Percentiles rank a stretch among this genome's conserved stretches.
Evolutionary conservation across 495 filamentous ascomycete species (phyloP).

Genomic region (Penicillium verhagenii): DNA sequence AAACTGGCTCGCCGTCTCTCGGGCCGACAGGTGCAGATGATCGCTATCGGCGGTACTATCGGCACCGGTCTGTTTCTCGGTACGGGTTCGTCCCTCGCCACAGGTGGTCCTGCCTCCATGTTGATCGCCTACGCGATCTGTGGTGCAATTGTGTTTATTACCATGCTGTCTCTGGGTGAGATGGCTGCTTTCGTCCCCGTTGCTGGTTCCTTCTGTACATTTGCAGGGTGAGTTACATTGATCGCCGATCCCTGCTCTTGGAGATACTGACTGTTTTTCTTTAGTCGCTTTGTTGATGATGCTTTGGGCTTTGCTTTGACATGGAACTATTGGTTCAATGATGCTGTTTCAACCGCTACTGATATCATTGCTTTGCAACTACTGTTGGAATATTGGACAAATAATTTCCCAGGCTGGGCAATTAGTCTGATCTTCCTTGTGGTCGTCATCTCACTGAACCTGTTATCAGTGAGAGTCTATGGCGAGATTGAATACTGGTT

Average conservation of each 20-base stretch:
- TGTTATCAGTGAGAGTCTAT: constrained; percentile 52
- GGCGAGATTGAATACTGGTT: constrained; percentile 56
- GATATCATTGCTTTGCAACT: constrained; percentile 56
- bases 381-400: constrained; percentile 52
- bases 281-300: constrained; percentile 57
- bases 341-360: constrained; percentile 54
- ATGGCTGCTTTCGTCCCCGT: constrained; percentile 52
- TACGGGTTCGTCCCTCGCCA: constrained; percentile 56
- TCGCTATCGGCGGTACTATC: constrained; percentile 63
- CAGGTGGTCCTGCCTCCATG: constrained; percentile 62
- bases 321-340: constrained; percentile 62
- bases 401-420: constrained; percentile 51
- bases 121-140: constrained; percentile 54
- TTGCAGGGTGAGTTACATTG: constrained; percentile 42
- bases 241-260: not conserved
- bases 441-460: constrained; percentile 47
- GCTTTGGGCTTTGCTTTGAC: constrained; percentile 52
- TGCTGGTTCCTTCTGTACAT: constrained; percentile 52
- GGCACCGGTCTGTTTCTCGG: constrained; percentile 66
- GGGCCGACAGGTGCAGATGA: constrained; percentile 60
- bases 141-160: constrained; percentile 49
- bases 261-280: constrained; percentile 5
- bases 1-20: constrained; percentile 38
- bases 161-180: constrained; percentile 51
- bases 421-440: constrained; percentile 54